These are phyloP conservation scores for Podospora pseudoanserina DNA, from an alignment of 495 filamentous ascomycete genomes.

Conservation along the genomic window DNA sequence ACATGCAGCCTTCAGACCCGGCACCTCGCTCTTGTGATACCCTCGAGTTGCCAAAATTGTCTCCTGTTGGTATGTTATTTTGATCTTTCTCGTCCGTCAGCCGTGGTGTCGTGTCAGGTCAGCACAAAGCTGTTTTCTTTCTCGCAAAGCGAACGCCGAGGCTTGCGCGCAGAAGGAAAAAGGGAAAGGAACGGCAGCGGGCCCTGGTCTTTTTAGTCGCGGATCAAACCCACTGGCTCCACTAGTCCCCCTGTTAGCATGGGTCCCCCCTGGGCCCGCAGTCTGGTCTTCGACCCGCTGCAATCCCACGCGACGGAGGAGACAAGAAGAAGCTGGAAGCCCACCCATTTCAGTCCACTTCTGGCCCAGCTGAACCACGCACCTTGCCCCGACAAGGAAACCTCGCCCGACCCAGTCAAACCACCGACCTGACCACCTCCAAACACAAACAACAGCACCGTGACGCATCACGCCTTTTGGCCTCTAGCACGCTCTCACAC, in stretches of 20 bases:
- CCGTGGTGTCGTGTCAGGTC: background rate
- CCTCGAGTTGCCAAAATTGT: background rate
- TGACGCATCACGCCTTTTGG: background rate
- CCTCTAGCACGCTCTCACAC: background rate
- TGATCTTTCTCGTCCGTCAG: background rate
- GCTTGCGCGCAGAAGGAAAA: background rate
- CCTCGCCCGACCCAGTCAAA: background rate
- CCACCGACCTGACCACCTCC: background rate
- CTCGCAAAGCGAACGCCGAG: conserved; percentile 1
- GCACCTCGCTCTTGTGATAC: background rate
- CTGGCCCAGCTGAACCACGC: background rate
- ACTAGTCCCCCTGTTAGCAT: conserved; percentile 11
- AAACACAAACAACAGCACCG: background rate
- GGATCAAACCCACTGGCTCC: conserved; percentile 22
- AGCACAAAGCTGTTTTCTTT: background rate
- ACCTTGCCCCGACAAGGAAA: conserved; percentile 1
- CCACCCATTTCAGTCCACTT: background rate
- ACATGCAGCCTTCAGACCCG: conserved; percentile 11
- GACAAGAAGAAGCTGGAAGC: conserved; percentile 1
- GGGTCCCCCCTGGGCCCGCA: conserved; percentile 4
- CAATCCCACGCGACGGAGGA: conserved; percentile 17
- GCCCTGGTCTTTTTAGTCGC: conserved; percentile 8
- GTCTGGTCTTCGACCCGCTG: conserved; percentile 13
- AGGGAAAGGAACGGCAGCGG: conserved; percentile 4
- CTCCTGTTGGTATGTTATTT: background rate